A percentile compares a stretch with the other conserved stretches of the same genome.
Conservation (phyloP, 306 rosid species). For the Glycine soja region DNA sequence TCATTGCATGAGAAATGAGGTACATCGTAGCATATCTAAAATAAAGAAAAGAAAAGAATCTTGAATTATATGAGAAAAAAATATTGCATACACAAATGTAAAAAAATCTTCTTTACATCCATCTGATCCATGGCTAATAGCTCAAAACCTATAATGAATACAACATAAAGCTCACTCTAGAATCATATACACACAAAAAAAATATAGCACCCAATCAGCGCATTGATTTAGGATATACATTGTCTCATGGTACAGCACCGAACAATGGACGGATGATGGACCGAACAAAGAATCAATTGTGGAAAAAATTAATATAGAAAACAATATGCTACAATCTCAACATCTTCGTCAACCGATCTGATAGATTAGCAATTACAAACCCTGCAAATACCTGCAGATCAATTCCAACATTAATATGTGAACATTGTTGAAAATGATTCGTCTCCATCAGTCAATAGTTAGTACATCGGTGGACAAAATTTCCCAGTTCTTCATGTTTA, state of each 20-base stretch:
- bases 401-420: constrained; percentile 18
- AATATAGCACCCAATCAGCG: constrained; percentile 38
- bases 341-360: constrained; percentile 78
- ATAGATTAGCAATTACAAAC: constrained; percentile 84
- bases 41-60: not conserved
- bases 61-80: not conserved
- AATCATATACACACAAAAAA: constrained; percentile 60
- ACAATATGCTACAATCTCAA: constrained; percentile 69
- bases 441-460: not conserved
- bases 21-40: not conserved
- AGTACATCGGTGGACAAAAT: too few relatives aligned
- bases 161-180: constrained; percentile 20
- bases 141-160: constrained; percentile 40
- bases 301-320: constrained; percentile 25
- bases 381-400: constrained; percentile 83
- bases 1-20: not conserved
- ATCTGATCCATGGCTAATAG: constrained; percentile 49
- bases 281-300: constrained; percentile 54
- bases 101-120: constrained; percentile 35
- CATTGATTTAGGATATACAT: constrained; percentile 21
- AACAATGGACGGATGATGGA: constrained; percentile 1
- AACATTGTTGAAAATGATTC: not conserved
- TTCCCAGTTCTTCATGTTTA: too few relatives aligned
- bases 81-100: constrained; percentile 13
- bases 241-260: constrained; percentile 16